Evolutionary conservation across 768 basidiomycete genomes (phyloP), one percentile per base, ranked within the genome.

Genomic region (Guyanaporus albipodus): DNA sequence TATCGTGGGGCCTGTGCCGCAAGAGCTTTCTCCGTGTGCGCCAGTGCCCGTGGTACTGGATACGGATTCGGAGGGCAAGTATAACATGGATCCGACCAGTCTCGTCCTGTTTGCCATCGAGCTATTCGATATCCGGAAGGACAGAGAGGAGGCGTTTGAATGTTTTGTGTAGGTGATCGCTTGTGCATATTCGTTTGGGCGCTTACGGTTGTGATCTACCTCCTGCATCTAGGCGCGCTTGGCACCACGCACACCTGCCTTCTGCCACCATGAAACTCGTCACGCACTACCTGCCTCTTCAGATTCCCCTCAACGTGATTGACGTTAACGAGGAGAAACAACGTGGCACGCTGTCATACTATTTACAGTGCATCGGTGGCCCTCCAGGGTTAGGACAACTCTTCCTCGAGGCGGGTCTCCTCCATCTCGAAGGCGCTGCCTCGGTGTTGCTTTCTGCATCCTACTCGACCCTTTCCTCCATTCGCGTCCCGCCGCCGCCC

Each of bases 81-180:
- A 85, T 54, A 90, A 91, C 54, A 88, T 91, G 85, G 88, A 91
- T 62, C 82, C 88, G 2, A 91, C 88, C 12, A 90, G 87, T 65
- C 69, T 91, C 22, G 80, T 82, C 1, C 66, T 90, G 43, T 75
- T 82, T 49, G 88, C 76, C 8, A 68, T 88, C 34, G 88, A 91
- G 54, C 59, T 83, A 32, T 76, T 77, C 38, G 87, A 90, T 60
- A 87, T 91, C 39, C 74, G 85, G 38, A 82, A 82, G 59, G 78
- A 88, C 40, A 80, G 76, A 48, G 83, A 85, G 35, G 83, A 82
- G 49, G 88, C 88, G 4, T 91, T 91, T 53, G 87, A 90, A 67
- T 87, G 76, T 55, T 87, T 89, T 55, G 63, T 87, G 87, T 85
- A 59, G 61, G 87, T 75, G 29, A 10, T 18, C 10, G 28, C 36